These are phyloP conservation scores for Picochlorum costavermella DNA, from an alignment of 139 green algal species.

Conservation along the genomic window DNA sequence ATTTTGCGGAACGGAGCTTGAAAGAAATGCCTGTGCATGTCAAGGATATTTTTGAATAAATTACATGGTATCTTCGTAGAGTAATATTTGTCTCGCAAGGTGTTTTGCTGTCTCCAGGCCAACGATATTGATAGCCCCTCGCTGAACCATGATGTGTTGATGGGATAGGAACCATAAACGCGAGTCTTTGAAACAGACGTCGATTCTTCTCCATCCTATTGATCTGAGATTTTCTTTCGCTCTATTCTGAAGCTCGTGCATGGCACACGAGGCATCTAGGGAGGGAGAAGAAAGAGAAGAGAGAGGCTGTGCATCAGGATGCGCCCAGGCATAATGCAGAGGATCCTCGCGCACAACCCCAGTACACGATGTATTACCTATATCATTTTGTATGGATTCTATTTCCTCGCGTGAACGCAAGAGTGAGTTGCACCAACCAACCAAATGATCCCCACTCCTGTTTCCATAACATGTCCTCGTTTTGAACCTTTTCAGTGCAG, in stretches of 20 bases:
- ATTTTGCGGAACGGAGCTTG: slow-evolving; percentile 18
- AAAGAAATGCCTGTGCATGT: slow-evolving; percentile 31
- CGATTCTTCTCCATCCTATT: slow-evolving; percentile 67
- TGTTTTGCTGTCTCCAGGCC: slow-evolving; percentile 45
- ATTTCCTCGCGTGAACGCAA: slow-evolving; percentile 45
- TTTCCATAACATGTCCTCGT: slow-evolving; percentile 68
- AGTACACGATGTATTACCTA: background rate
- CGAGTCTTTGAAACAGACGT: slow-evolving; percentile 51
- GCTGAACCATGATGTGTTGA: slow-evolving; percentile 51
- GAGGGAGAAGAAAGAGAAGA: background rate
- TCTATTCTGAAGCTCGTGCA: slow-evolving; percentile 11
- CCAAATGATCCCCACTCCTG: slow-evolving; percentile 59
- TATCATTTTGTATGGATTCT: slow-evolving; percentile 29
- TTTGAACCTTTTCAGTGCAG: slow-evolving; percentile 51
- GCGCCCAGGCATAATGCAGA: slow-evolving; percentile 21
- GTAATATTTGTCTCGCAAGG: background rate
- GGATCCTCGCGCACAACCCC: slow-evolving; percentile 60
- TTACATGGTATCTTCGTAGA: background rate
- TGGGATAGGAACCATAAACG: slow-evolving; percentile 29
- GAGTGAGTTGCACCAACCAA: slow-evolving; percentile 70
- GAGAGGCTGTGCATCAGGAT: background rate
- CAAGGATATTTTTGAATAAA: slow-evolving; percentile 20
- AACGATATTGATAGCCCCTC: slow-evolving; percentile 58
- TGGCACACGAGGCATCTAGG: background rate
- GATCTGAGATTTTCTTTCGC: slow-evolving; percentile 49